Evolutionary conservation across 176 grass and related monocot genomes (phyloP), one percentile per base, ranked within the genome.

Genomic region (Rhipidocladum racemiflorum): DNA sequence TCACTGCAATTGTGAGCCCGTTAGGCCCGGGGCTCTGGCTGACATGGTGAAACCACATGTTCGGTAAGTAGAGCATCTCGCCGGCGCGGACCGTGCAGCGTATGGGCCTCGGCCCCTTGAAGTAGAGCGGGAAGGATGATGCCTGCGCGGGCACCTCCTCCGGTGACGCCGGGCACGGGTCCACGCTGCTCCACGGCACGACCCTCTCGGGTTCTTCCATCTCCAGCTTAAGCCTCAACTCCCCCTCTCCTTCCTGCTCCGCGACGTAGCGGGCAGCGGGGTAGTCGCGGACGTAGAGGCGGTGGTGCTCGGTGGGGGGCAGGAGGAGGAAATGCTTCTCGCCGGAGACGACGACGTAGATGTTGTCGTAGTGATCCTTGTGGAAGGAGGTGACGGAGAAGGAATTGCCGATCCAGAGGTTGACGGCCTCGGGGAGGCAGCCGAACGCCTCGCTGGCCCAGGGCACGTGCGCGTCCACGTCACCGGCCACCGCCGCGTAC

Each of bases 11-110:
- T 80, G 88, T 89, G 80, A 86, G 88, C 30, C 88, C 90, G 35
- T 95, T 95, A 7, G 85, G 68, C 44, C 90, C 95, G 0, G 95
- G 90, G 55, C 88, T 94, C 91, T 98, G 95, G 57, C 86, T 93
- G 74, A 95, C 95, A 75, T 95, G 88, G 90, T 98, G 95, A 80
- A 95, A 95, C 95, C 95, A 98, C 95, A 98, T 95, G 76, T 90
- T 98, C 21, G 95, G 95, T 85, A 95, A 42, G 88, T 95, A 95
- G 25, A 98, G 95, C 35, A 98, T 98, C 91, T 98, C 92, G 66
- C 92, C 92, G 12, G 95, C 86, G 54, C 83, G 87, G 8, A 98
- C 95, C 14, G 90, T 98, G 90, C 95, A 98, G 24, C 80, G 55
- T 24, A 98, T 92, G 23, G 88, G 92, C 56, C 54, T 86, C 1